Percentiles rank a stretch among this genome's conserved stretches.
Conservation (phyloP, 2,329 filamentous ascomycete species). For the Calonectria leucothoes region DNA sequence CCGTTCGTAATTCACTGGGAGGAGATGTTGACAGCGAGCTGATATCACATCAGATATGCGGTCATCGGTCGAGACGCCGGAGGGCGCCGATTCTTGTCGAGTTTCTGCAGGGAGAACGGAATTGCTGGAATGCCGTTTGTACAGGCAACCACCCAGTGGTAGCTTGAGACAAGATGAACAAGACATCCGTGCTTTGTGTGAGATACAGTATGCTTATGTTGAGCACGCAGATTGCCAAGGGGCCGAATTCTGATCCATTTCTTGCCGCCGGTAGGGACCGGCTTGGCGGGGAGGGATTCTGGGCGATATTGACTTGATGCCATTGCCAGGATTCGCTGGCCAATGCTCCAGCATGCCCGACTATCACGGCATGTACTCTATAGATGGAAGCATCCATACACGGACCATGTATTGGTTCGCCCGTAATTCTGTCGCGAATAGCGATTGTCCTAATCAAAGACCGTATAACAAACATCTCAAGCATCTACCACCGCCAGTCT, state of each 20-base stretch:
- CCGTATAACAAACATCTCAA: conserved; percentile 10
- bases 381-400: conserved; percentile 8
- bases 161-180: neutral
- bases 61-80: conserved; percentile 27
- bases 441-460: neutral
- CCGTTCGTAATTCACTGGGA: neutral
- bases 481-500: conserved; percentile 25
- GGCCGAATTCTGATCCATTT: conserved; percentile 1
- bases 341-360: neutral
- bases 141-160: neutral
- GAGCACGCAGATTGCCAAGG: conserved; percentile 11
- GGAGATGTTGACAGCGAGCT: neutral
- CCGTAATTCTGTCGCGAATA: conserved; percentile 24
- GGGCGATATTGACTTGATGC: conserved; percentile 18
- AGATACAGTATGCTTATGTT: neutral
- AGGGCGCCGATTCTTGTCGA: conserved; percentile 26
- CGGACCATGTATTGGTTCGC: conserved; percentile 27
- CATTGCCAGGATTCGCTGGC: neutral
- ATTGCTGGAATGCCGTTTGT: neutral
- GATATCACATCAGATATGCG: conserved; percentile 33
- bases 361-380: neutral
- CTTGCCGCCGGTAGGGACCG: neutral
- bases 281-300: conserved; percentile 1
- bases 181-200: neutral
- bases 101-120: conserved; percentile 3